Percentiles rank a stretch among this genome's conserved stretches.
phyloP scores from a whole-genome alignment of 768 basidiomycete species.

The Hygrophorus pudorinus region DNA sequence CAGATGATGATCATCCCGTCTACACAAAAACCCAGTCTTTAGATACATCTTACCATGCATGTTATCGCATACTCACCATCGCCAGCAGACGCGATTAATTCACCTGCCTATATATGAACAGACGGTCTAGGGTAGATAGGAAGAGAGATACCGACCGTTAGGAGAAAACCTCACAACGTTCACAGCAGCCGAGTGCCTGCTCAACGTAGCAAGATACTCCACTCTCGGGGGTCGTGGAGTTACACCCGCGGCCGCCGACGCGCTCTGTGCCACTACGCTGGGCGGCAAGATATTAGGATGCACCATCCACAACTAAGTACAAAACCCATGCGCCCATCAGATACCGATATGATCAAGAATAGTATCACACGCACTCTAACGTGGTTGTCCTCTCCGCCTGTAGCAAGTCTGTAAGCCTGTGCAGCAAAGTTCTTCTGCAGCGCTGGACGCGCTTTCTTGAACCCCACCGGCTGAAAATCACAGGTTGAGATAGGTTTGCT shows the following conservation, averaged over 20 bases:
- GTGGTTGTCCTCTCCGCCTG: conserved; percentile 94
- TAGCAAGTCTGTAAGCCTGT: conserved; percentile 85
- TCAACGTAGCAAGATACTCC: conserved; percentile 92
- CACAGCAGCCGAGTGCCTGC: conserved; percentile 87
- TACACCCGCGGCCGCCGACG: conserved; percentile 18
- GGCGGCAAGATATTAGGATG: conserved; percentile 80
- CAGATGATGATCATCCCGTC: conserved; percentile 98
- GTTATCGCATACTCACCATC: conserved; percentile 53
- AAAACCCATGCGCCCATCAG: neutral
- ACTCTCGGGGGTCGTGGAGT: conserved; percentile 61
- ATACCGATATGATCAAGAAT: neutral
- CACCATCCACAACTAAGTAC: conserved; percentile 79
- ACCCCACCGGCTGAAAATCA: conserved; percentile 85
- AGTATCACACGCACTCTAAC: conserved; percentile 64
- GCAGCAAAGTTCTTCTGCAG: conserved; percentile 47
- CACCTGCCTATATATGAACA: conserved; percentile 38
- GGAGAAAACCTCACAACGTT: conserved; percentile 97
- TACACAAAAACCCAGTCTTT: conserved; percentile 19
- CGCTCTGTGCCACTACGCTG: conserved; percentile 33
- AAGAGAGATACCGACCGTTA: conserved; percentile 45
- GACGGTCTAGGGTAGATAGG: neutral
- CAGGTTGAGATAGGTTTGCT: conserved; percentile 91
- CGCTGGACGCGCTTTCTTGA: conserved; percentile 68
- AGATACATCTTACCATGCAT: neutral
- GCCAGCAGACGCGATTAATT: conserved; percentile 90